A percentile compares a stretch with the other conserved stretches of the same genome.
These are phyloP conservation scores for Lomentospora prolificans DNA, from an alignment of 2,329 filamentous ascomycete genomes.

Conservation along the genomic window DNA sequence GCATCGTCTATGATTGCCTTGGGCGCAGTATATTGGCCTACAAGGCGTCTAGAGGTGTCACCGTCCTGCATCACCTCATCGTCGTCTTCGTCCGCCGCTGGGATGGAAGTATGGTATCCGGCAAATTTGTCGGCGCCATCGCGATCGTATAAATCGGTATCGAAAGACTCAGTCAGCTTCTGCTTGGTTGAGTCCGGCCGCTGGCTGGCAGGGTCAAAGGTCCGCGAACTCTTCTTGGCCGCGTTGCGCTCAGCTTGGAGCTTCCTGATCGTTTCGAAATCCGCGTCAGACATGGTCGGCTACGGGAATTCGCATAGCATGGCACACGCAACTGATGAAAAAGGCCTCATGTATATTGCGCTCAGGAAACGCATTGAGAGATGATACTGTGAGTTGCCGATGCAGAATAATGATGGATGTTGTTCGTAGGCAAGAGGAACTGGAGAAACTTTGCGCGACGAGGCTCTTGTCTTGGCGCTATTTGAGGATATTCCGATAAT, in stretches of 20 bases:
- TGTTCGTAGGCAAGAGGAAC: slow-evolving; percentile 27
- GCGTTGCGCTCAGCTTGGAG: slow-evolving; percentile 91
- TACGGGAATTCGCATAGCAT: slow-evolving; percentile 5
- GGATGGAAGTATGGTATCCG: slow-evolving; percentile 85
- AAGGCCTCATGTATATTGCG: slow-evolving; percentile 1
- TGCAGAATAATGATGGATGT: not conserved
- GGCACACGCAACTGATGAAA: not conserved
- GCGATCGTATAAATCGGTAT: slow-evolving; percentile 77
- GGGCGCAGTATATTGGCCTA: slow-evolving; percentile 94
- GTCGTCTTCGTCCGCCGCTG: slow-evolving; percentile 67
- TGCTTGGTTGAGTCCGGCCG: slow-evolving; percentile 84
- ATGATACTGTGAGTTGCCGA: not conserved
- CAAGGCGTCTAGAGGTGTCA: slow-evolving; percentile 65
- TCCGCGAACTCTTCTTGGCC: slow-evolving; percentile 65
- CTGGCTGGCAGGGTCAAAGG: slow-evolving; percentile 70
- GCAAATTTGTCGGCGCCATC: slow-evolving; percentile 71
- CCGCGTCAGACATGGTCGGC: slow-evolving; percentile 60
- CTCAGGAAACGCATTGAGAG: not conserved
- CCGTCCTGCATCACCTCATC: slow-evolving; percentile 69
- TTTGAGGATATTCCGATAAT: slow-evolving; percentile 14
- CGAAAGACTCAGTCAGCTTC: slow-evolving; percentile 81
- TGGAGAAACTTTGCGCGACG: slow-evolving; percentile 12
- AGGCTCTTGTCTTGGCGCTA: slow-evolving; percentile 15
- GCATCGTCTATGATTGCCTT: slow-evolving; percentile 91
- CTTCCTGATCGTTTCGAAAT: slow-evolving; percentile 79